These are phyloP conservation scores for Aureobasidium mangrovei DNA, from an alignment of 2,329 filamentous ascomycete species.

Conservation along the genomic window DNA sequence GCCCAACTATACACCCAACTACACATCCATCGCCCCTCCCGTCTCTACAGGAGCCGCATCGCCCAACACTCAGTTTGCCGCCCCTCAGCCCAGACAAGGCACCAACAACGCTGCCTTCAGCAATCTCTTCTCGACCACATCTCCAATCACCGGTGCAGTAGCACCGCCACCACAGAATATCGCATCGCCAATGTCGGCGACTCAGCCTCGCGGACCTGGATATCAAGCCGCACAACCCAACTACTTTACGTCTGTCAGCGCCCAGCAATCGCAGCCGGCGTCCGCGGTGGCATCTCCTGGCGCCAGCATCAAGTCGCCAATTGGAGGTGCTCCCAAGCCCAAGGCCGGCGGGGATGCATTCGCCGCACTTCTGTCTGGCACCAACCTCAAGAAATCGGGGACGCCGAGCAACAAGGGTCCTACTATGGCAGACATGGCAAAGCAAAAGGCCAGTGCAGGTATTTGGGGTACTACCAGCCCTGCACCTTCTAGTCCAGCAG, in stretches of 20 bases:
- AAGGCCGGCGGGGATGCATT: slow-evolving; percentile 72
- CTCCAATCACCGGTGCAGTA: slow-evolving; percentile 54
- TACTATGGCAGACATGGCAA: slow-evolving; percentile 89
- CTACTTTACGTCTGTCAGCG: slow-evolving; percentile 78
- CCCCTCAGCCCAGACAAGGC: slow-evolving; percentile 77
- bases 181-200: slow-evolving; percentile 30
- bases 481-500: slow-evolving; percentile 16
- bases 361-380: slow-evolving; percentile 67
- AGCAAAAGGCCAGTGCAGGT: slow-evolving; percentile 90
- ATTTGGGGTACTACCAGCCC: slow-evolving; percentile 73
- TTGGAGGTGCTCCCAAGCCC: slow-evolving; percentile 33
- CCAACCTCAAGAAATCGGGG: slow-evolving; percentile 46
- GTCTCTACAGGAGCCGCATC: slow-evolving; percentile 40
- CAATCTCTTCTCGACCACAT: slow-evolving; percentile 75
- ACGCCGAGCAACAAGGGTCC: slow-evolving; percentile 56
- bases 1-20: slow-evolving; percentile 30
- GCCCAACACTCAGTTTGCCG: slow-evolving; percentile 61
- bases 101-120: slow-evolving; percentile 71
- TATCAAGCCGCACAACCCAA: slow-evolving; percentile 79
- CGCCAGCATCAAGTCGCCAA: slow-evolving; percentile 25
- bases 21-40: slow-evolving; percentile 36
- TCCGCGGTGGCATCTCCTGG: slow-evolving; percentile 29
- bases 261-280: slow-evolving; percentile 31
- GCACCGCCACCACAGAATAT: slow-evolving; percentile 27
- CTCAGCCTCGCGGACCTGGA: slow-evolving; percentile 46